Percentiles rank a stretch among this genome's conserved stretches.
phyloP scores from a whole-genome alignment of 1,284 basidiomycete species.

The Dichomitus squalens region DNA sequence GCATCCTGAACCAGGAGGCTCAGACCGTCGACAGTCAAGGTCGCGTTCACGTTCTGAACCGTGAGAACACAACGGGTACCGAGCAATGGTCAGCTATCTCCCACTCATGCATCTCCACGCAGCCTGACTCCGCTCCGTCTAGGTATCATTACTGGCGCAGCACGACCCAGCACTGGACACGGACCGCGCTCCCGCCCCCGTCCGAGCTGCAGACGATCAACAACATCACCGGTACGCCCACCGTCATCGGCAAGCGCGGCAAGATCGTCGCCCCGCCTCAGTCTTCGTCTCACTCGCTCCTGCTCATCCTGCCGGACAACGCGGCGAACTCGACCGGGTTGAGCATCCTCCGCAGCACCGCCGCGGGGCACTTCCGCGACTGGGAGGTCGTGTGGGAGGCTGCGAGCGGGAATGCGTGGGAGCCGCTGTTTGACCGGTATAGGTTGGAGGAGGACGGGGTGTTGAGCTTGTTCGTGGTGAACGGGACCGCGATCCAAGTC shows the following conservation, averaged over 20 bases:
- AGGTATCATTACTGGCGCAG: constrained; percentile 48
- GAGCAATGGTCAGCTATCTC: constrained; percentile 38
- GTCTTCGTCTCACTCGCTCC: constrained; percentile 23
- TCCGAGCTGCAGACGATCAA: constrained; percentile 31
- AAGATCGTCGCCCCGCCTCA: constrained; percentile 36
- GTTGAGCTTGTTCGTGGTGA: constrained; percentile 41
- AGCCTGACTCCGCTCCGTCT: not conserved
- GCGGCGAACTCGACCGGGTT: constrained; percentile 39
- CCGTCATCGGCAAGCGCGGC: constrained; percentile 45
- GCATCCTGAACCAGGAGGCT: constrained; percentile 47
- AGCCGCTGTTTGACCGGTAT: constrained; percentile 43
- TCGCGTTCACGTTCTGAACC: constrained; percentile 45
- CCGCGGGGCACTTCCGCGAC: constrained; percentile 38
- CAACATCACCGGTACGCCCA: constrained; percentile 43
- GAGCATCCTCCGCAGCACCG: constrained; percentile 38
- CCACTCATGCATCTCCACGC: not conserved
- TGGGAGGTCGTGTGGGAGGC: constrained; percentile 41
- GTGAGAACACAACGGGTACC: constrained; percentile 43
- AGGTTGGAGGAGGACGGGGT: constrained; percentile 37
- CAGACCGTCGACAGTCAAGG: constrained; percentile 41
- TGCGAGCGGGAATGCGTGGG: constrained; percentile 36
- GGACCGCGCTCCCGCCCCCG: constrained; percentile 38
- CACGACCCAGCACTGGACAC: constrained; percentile 39
- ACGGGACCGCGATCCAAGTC: constrained; percentile 38
- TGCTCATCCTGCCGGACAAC: constrained; percentile 43